Evolutionary conservation across 2,329 filamentous ascomycete species (phyloP), one percentile per base, ranked within the genome.

Genomic region (Aspergillus hortae): DNA sequence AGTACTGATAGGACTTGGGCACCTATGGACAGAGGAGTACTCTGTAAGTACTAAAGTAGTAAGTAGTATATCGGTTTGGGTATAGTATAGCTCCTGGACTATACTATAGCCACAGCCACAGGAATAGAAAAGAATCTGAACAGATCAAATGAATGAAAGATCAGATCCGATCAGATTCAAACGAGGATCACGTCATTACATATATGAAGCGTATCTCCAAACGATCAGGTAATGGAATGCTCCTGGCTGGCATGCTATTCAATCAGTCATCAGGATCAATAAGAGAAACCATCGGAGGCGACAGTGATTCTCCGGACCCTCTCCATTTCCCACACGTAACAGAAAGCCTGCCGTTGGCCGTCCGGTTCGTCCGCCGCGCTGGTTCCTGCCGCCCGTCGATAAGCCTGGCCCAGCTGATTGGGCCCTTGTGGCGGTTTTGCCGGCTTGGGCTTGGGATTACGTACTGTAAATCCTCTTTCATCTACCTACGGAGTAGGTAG

Each of bases 381-480:
- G 52, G 49, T 55, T 54, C 52, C 49, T 51, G 47, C 30, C 51
- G 49, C 49, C 25, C 35, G 59, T 48, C 57, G 67, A 70, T 70
- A 70, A 70, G 66, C 30, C 14, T 40, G 14, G 6, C 4, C 12
- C 10, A 41, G 23, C 55, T 69, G 64, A 70, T 70, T 71, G 67
- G 68, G 35, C 6, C 23, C 23, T 23, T 6, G 23, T 23, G 23
- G 23, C 23, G 23, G 23, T 23, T 23, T 46, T 53, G 54, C 56
- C 53, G 53, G 50, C 40, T 51, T 45, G 53, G 53, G 54, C 56
- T 55, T 61, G 46, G 52, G 57, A 69, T 70, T 70, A 70, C 67
- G 67, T 69, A 68, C 62, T 58, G 56, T 43, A 49, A 53, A 54
- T 19, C 19, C 19, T 19, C 19, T 19, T 19, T 19, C 19, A 19